phyloP scores from a whole-genome alignment of 768 basidiomycete species.

The Hericium alpestre region DNA sequence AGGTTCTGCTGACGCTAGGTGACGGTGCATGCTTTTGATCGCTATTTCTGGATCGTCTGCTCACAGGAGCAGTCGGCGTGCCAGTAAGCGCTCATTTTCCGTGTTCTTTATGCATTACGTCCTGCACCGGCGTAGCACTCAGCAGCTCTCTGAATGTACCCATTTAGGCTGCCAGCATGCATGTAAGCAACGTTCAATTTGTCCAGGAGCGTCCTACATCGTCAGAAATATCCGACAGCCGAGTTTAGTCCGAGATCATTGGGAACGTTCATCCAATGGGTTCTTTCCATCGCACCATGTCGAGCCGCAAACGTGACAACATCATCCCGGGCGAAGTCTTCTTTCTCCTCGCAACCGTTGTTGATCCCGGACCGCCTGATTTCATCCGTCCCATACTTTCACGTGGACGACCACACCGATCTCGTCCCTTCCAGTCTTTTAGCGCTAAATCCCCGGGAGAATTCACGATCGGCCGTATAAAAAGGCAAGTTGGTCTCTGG shows the following conservation, averaged over 20 bases:
- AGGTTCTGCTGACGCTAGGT: too few relatives aligned
- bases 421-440: neutral
- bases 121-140: too few relatives aligned
- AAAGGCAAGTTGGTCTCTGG: neutral
- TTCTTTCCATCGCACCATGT: neutral
- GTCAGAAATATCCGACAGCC: neutral
- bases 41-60: too few relatives aligned
- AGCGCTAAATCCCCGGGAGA: neutral
- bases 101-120: too few relatives aligned
- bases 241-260: neutral
- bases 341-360: neutral
- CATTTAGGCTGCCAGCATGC: neutral
- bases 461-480: neutral
- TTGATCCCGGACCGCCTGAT: neutral
- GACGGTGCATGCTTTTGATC: too few relatives aligned
- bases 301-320: neutral
- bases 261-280: too few relatives aligned
- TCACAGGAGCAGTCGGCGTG: too few relatives aligned
- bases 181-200: neutral
- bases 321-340: neutral
- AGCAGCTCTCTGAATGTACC: too few relatives aligned
- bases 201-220: too few relatives aligned
- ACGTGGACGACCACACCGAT: neutral
- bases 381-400: neutral
- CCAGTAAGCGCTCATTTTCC: too few relatives aligned